Percentiles rank a stretch among this genome's conserved stretches.
phyloP scores from a whole-genome alignment of 495 filamentous ascomycete species.

The Talaromyces liani region DNA sequence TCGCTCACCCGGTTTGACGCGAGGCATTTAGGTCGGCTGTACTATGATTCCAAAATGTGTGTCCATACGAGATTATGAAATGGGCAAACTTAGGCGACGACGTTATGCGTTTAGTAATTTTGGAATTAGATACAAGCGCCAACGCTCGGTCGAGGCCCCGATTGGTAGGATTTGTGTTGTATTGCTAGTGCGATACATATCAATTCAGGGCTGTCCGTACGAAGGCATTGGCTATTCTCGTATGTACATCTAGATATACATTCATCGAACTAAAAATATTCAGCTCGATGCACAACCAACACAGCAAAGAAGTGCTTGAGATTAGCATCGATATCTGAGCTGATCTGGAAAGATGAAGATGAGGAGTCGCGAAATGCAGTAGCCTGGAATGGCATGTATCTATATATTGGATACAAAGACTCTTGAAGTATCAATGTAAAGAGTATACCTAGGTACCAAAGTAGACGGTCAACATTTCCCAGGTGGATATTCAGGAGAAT shows the following conservation, averaged over 20 bases:
- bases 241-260: not conserved
- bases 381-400: not conserved
- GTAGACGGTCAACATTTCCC: not conserved
- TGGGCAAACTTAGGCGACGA: not conserved
- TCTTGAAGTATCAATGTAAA: not conserved
- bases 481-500: not conserved
- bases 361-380: not conserved
- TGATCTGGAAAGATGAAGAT: not conserved
- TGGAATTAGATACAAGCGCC: not conserved
- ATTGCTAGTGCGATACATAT: not conserved
- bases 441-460: too few relatives aligned
- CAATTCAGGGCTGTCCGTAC: not conserved
- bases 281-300: not conserved
- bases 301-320: not conserved
- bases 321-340: not conserved
- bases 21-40: not conserved
- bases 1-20: slow-evolving; percentile 3
- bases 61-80: slow-evolving; percentile 1
- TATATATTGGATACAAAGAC: not conserved
- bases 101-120: not conserved
- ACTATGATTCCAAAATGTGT: too few relatives aligned
- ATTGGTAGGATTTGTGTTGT: not conserved
- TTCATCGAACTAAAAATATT: not conserved
- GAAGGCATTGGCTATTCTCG: not conserved
- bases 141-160: not conserved